Conservation (phyloP, 148 eudicot species). For the Amaranthus cruentus region DNA sequence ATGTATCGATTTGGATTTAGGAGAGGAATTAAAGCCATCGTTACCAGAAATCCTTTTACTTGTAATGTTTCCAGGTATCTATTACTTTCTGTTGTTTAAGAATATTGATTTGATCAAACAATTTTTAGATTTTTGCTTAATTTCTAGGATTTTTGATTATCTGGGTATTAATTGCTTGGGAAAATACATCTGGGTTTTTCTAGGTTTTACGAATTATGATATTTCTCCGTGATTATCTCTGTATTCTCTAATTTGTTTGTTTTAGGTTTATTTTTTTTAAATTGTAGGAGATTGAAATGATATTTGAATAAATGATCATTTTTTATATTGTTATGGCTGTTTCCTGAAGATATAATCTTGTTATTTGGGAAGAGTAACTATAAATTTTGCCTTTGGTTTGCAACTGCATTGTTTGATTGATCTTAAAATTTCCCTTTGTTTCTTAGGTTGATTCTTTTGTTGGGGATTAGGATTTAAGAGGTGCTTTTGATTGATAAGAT, state of each 20-base stretch:
- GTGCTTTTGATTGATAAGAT: background rate
- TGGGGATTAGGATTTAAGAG: background rate
- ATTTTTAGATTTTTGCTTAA: background rate
- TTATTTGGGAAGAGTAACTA: background rate
- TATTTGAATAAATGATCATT: background rate
- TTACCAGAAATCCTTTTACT: conserved; percentile 31
- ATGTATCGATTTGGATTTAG: conserved; percentile 33
- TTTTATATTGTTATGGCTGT: background rate
- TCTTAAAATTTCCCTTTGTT: background rate
- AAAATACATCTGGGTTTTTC: conserved; percentile 17
- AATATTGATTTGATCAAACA: background rate
- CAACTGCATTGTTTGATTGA: background rate
- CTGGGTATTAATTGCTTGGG: conserved; percentile 12
- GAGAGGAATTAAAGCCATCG: conserved; percentile 35
- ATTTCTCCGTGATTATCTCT: background rate
- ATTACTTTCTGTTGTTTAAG: background rate
- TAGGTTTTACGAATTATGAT: conserved; percentile 8
- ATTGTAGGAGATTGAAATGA: background rate
- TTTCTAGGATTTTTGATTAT: conserved; percentile 9
- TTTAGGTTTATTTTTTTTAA: background rate
- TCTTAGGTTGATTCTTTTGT: background rate
- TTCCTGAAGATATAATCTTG: background rate
- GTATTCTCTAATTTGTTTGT: no score
- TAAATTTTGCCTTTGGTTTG: background rate
- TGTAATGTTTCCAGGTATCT: conserved; percentile 36